Base-by-base conservation (phyloP, 129 eudicot genomes). In the Saussurea involucrata region DNA sequence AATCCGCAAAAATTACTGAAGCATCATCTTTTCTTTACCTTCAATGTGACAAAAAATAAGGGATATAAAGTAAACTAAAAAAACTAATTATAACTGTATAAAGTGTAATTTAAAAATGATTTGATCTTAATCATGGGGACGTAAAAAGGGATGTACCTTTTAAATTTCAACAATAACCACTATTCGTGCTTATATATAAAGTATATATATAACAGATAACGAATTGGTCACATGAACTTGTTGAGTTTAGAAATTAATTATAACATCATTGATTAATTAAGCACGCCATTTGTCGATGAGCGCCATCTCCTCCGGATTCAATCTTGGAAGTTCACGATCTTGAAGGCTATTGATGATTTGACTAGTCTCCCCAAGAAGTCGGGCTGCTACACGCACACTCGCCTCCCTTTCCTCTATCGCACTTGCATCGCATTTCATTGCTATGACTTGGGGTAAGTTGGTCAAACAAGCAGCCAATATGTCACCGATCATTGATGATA, bases 331-430 rank as follows among this genome's bases (percentile, higher is more conserved):
- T 28, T 71, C 57, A 1, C 49, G 72, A 11, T 65, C 76, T 61
- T 74, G 68, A 21, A 83, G 73, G 5, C 42, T 17, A n/a, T 46
- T 25, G 37, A 86, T 75, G 33, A 83, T 80, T 0, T 72, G 75
- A 31, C 44, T 81, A 36, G 85, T 80, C 76, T 83, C 85, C 7
- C 90, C 87, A 0, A 86, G 53, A 22, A 86, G 74, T 8, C 40
- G 78, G 63, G 78, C 78, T 25, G 87, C 78, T 10, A 22, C 33
- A 0, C 24, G 21, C 11, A 86, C 84, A 66, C 70, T 71, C 1
- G 78, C 68, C 29, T 72, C 84, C 78, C 68, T 82, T 28, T 79
- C 63, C 68, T 67, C 76, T 2, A 82, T 75, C 40, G 57, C 73
- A n/a, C 46, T 71, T 2, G 32, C 10, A 15, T 72, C 66, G 32